phyloP scores from a whole-genome alignment of 2,329 filamentous ascomycete genomes.

The Uncinocarpus reesii region DNA sequence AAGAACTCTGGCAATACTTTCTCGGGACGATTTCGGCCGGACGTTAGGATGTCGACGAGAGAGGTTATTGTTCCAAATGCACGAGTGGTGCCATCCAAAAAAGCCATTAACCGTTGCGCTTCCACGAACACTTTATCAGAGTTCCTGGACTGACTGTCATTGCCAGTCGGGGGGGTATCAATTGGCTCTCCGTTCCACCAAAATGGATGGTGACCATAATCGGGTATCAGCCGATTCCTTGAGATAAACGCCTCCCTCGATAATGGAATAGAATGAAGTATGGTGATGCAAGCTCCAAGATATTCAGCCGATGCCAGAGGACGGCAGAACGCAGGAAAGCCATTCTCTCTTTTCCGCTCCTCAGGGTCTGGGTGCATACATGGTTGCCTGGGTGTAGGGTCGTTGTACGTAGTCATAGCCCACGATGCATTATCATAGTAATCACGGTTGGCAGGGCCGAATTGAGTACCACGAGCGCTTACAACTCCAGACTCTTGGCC shows the following conservation, averaged over 20 bases:
- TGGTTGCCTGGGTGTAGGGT: conserved; percentile 41
- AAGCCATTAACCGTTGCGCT: conserved; percentile 52
- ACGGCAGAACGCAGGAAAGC: conserved; percentile 49
- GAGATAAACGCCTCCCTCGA: conserved; percentile 48
- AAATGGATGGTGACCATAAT: conserved; percentile 47
- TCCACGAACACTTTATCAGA: conserved; percentile 34
- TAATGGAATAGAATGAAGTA: conserved; percentile 51
- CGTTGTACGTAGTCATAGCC: conserved; percentile 44
- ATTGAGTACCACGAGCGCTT: conserved; percentile 28
- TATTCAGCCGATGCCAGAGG: conserved; percentile 44
- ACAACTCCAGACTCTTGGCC: conserved; percentile 48
- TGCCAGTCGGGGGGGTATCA: conserved; percentile 17
- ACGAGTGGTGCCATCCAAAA: conserved; percentile 48
- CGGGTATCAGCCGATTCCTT: conserved; percentile 34
- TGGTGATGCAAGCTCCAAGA: conserved; percentile 49
- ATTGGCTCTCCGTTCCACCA: conserved; percentile 54
- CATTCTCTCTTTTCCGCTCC: conserved; percentile 39
- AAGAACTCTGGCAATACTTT: conserved; percentile 38
- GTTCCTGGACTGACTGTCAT: not conserved
- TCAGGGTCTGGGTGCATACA: conserved; percentile 45
- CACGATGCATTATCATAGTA: conserved; percentile 46
- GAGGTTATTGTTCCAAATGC: conserved; percentile 49
- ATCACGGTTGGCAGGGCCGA: conserved; percentile 46
- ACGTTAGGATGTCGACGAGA: conserved; percentile 31
- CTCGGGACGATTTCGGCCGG: conserved; percentile 8